phyloP scores from a whole-genome alignment of 2,329 filamentous ascomycete genomes.

The Chrysosporium keratinophilum region DNA sequence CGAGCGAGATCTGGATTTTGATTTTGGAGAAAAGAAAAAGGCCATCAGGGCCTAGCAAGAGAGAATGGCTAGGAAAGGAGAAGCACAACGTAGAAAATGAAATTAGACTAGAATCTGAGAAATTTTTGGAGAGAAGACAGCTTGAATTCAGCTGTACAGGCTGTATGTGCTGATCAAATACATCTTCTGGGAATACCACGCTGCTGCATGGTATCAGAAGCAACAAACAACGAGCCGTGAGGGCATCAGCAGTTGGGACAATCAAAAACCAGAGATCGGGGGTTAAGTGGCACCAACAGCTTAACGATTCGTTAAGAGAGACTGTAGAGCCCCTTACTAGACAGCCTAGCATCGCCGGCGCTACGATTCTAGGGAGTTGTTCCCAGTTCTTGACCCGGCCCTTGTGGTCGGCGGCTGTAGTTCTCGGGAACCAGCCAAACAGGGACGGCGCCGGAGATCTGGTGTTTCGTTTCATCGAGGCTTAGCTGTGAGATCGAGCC shows the following conservation, averaged over 20 bases:
- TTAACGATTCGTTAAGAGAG: not conserved
- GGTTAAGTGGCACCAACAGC: not conserved
- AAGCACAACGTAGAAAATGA: not conserved
- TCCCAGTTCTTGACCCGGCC: not conserved
- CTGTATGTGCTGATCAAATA: not conserved
- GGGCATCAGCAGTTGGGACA: not conserved
- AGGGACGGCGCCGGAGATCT: not conserved
- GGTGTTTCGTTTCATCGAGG: not conserved
- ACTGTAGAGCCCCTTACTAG: not conserved
- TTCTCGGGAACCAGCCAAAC: too few relatives aligned
- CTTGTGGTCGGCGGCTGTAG: too few relatives aligned
- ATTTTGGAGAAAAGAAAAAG: conserved; percentile 14
- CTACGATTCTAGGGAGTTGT: not conserved
- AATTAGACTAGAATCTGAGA: not conserved
- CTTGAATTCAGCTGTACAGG: not conserved
- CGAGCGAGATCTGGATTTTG: conserved; percentile 9
- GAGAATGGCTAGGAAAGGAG: not conserved
- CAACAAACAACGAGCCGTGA: not conserved
- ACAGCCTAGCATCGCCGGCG: not conserved
- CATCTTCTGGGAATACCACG: not conserved
- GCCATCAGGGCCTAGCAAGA: conserved; percentile 4
- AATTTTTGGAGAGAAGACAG: not conserved
- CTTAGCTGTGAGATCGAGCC: not conserved
- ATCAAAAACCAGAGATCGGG: not conserved
- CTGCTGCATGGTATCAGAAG: not conserved